phyloP scores from a whole-genome alignment of 1,284 basidiomycete genomes.

The Schizopora paradoxa region DNA sequence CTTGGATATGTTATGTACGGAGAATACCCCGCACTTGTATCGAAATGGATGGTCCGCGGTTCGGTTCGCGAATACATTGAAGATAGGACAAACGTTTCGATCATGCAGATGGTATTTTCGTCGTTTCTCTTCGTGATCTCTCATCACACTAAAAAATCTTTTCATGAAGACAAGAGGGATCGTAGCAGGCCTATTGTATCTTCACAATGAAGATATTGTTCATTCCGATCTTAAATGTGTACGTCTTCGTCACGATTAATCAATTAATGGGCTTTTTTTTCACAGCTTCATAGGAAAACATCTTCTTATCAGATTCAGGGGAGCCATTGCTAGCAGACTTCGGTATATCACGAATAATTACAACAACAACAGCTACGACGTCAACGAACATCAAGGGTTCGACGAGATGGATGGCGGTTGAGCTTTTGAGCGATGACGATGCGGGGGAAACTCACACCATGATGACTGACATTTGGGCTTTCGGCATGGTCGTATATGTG shows the following conservation, averaged over 20 bases:
- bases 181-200: slow-evolving; percentile 5
- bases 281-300: slow-evolving; percentile 4
- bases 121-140: background rate
- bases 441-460: no score
- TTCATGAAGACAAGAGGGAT: slow-evolving; percentile 2
- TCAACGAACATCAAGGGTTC: slow-evolving; percentile 6
- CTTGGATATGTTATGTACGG: slow-evolving; percentile 12
- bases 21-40: slow-evolving; percentile 10
- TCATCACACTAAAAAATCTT: background rate
- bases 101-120: slow-evolving; percentile 6
- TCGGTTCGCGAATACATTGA: slow-evolving; percentile 1
- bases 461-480: slow-evolving; percentile 11
- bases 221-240: slow-evolving; percentile 12
- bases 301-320: slow-evolving; percentile 4
- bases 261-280: background rate
- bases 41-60: slow-evolving; percentile 15
- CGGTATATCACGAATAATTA: slow-evolving; percentile 5
- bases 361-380: background rate
- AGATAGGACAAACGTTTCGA: background rate
- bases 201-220: slow-evolving; percentile 5
- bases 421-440: no score
- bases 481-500: slow-evolving; percentile 11
- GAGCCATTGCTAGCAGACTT: slow-evolving; percentile 9
- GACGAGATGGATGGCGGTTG: slow-evolving; percentile 5
- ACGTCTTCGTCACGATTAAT: background rate